These are phyloP conservation scores for Alternaria sp. DNA, from an alignment of 2,329 filamentous ascomycete genomes.

Conservation along the genomic window DNA sequence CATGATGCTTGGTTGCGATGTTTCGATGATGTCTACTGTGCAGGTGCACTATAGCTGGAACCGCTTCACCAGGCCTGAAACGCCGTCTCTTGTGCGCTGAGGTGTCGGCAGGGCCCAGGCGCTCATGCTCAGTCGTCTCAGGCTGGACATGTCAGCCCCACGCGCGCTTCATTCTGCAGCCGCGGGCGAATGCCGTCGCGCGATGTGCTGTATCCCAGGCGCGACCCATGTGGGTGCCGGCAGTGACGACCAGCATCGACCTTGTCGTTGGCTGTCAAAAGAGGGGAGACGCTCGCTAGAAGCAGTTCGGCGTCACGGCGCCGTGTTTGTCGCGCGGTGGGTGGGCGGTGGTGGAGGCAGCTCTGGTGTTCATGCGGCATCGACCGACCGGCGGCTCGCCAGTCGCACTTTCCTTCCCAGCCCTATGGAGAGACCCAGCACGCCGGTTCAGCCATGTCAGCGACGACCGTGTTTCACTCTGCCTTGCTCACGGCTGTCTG, in stretches of 20 bases:
- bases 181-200: constrained; percentile 9
- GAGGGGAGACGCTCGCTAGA: constrained; percentile 2
- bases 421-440: constrained; percentile 22
- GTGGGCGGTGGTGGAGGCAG: background rate
- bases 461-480: constrained; percentile 30
- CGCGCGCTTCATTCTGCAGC: constrained; percentile 9
- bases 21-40: constrained; percentile 3
- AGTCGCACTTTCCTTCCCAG: constrained; percentile 20
- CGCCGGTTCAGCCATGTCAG: constrained; percentile 33
- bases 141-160: constrained; percentile 8
- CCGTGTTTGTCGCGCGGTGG: constrained; percentile 1
- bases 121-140: constrained; percentile 6
- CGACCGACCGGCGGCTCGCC: constrained; percentile 10
- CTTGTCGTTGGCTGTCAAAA: constrained; percentile 1
- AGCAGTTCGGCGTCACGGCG: background rate
- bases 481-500: constrained; percentile 7
- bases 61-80: constrained; percentile 7
- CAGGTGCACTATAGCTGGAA: constrained; percentile 13
- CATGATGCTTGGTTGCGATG: background rate
- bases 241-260: constrained; percentile 2
- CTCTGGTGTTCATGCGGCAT: constrained; percentile 16
- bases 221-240: constrained; percentile 4
- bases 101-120: constrained; percentile 7
- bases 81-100: constrained; percentile 1
- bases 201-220: constrained; percentile 1